Base-by-base conservation (phyloP, 2,329 filamentous ascomycete species). In the Sarocladiaceae sp. region DNA sequence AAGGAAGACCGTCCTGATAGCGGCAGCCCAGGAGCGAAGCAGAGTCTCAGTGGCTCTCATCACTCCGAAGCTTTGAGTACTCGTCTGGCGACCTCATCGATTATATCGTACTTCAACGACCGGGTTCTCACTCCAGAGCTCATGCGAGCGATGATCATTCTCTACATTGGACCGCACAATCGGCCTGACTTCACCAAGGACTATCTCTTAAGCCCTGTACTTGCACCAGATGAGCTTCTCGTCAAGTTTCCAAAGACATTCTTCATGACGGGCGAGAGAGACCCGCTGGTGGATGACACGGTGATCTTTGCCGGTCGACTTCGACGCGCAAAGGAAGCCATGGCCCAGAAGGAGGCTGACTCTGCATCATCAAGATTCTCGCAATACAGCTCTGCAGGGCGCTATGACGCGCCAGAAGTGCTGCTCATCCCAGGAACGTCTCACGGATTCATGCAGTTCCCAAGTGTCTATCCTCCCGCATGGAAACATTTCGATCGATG, bases 91-190 rank as follows among this genome's bases (percentile, higher is more conserved):
- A 96, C 93, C 65, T 92, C 90, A 0, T 93, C 87, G n/a, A 96
- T 96, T 83, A 95, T 99, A 31, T 97, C 93, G 0, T 97, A 97
- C 70, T 96, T 97, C 68, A 94, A 96, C 66, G 94, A 99, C 67
- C 87, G 94, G 25, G 88, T 99, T 25, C 78, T 99, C 13, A 93
- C 90, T 0, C 93, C 94, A 0, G 94, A 99, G 69, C 96, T 97
- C 90, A 97, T 97, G 87, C 88, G 94, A 28, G 90, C 92, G 57
- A 97, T 99, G 92, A 96, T 99, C 58, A 96, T 99, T 58, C 77
- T 99, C 3, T 99, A 99, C 66, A 88, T 99, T 52, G 94, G 94
- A 1, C 91, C 92, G 0, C 88, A 97, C 65, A 90, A 94, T 66
- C 86, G 92, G 1, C 94, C 94, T 0, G 91, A 97, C 65, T 97